Evolutionary conservation across 495 filamentous ascomycete genomes (phyloP), one percentile per base, ranked within the genome.

Genomic region (Penicillium desertorum): DNA sequence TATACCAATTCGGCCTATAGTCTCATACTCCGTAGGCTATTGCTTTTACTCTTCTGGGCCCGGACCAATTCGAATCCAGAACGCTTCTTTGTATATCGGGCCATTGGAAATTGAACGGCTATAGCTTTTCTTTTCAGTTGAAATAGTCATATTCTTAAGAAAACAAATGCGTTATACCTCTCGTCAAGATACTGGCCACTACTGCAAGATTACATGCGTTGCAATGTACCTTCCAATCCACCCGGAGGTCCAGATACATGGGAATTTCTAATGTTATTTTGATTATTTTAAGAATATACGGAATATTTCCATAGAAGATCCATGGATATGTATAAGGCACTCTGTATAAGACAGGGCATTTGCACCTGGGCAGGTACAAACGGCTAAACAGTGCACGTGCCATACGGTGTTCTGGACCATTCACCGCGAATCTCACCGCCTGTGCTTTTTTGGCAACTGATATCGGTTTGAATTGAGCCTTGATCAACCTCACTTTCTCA

Each of bases 311-410:
- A 34, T 34, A 34, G 30, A 34, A 5, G 30, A 34, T 14, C 23
- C 23, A 29, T 29, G 7, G 7, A 5, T 27, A 12, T 34, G 3
- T 3, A 32, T 12, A 32, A 12, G 10, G 9, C 16, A 37, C 34
- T 37, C 34, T 5, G 32, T 37, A 36, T 7, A 36, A 36, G 12
- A 16, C 5, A 16, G 4, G 11, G 0, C 32, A 36, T 36, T 36
- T 4, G 12, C 23, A 25, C 23, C 23, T 25, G 0, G 23, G 23
- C 12, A 36, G 32, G 29, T 30, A 30, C 29, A 30, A 11, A 41
- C 37, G 37, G 39, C 39, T 42, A n/a, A 41, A 42, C 16, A 2
- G 14, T 22, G 63, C 57, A 66, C 63, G 58, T 58, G 56, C 63
- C 62, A 29, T 41, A 7, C n/a, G n/a, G 16, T 2, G 20, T 25